A percentile compares a stretch with the other conserved stretches of the same genome.
Conservation (phyloP, 2,329 filamentous ascomycete genomes). For the Cadophora gregata region DNA sequence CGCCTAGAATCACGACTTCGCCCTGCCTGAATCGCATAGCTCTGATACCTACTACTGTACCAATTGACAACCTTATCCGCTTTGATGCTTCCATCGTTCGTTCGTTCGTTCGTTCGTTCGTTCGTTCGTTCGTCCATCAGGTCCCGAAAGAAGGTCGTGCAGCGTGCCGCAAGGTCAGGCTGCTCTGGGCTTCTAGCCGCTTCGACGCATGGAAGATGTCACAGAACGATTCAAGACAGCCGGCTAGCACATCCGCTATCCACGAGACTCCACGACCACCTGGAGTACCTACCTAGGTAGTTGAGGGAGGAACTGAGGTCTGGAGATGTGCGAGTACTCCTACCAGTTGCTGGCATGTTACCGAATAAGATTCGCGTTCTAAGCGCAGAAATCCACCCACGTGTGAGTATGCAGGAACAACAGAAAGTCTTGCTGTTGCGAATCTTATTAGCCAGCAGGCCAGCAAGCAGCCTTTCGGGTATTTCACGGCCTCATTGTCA, state of each 20-base stretch:
- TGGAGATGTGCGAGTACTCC: background rate
- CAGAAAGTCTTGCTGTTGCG: background rate
- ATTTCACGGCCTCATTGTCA: background rate
- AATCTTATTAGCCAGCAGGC: background rate
- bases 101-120: background rate
- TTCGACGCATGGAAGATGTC: background rate
- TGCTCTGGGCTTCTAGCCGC: background rate
- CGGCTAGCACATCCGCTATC: background rate
- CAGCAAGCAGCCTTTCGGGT: background rate
- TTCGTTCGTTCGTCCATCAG: no score
- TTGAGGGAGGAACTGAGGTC: no score
- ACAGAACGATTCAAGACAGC: slow-evolving; percentile 7
- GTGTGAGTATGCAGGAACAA: background rate
- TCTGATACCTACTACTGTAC: background rate
- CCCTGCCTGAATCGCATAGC: background rate
- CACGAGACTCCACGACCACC: background rate
- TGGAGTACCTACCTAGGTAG: no score
- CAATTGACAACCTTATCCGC: background rate
- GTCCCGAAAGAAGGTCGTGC: background rate
- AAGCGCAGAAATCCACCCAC: background rate
- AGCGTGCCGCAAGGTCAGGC: background rate
- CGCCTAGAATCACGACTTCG: background rate
- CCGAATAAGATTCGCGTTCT: background rate
- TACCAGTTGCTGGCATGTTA: background rate
- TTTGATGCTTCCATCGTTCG: slow-evolving; percentile 9